Conservation (phyloP, 2,329 filamentous ascomycete species). For the Aspergillus terreus region DNA sequence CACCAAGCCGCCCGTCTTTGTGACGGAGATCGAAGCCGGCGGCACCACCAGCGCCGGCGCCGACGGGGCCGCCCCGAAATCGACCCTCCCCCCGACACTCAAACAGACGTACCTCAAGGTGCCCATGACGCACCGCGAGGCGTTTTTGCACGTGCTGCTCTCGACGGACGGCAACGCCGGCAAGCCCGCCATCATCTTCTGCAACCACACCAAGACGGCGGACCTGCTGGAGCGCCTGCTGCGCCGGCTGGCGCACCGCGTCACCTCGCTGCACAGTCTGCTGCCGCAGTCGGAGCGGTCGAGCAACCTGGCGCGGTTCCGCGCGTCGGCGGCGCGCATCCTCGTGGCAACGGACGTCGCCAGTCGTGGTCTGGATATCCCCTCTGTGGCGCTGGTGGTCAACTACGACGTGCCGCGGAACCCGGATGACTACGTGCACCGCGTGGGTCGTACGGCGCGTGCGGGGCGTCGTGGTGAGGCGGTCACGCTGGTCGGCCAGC, state of each 20-base stretch:
- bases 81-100: constrained; percentile 70
- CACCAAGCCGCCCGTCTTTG: constrained; percentile 72
- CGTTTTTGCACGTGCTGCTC: constrained; percentile 87
- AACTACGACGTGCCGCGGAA: constrained; percentile 97
- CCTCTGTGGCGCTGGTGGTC: constrained; percentile 81
- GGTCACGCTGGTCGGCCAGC: constrained; percentile 85
- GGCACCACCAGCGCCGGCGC: constrained; percentile 38
- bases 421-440: constrained; percentile 95
- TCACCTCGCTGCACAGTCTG: constrained; percentile 85
- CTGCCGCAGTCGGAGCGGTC: constrained; percentile 81
- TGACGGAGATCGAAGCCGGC: constrained; percentile 66
- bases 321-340: constrained; percentile 81
- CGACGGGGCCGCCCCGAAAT: neutral
- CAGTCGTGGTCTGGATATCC: constrained; percentile 90
- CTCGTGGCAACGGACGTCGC: constrained; percentile 95
- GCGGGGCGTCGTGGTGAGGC: constrained; percentile 79
- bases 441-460: constrained; percentile 90
- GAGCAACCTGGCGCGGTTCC: constrained; percentile 86
- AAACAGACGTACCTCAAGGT: constrained; percentile 82
- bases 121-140: constrained; percentile 87
- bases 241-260: constrained; percentile 78
- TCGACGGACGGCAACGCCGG: constrained; percentile 70
- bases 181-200: constrained; percentile 87
- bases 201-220: constrained; percentile 85
- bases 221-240: constrained; percentile 86